Percentiles rank a stretch among this genome's conserved stretches.
Evolutionary conservation across 192 early-diverging fungal genomes (phyloP).

Genomic region (Backusella circina): DNA sequence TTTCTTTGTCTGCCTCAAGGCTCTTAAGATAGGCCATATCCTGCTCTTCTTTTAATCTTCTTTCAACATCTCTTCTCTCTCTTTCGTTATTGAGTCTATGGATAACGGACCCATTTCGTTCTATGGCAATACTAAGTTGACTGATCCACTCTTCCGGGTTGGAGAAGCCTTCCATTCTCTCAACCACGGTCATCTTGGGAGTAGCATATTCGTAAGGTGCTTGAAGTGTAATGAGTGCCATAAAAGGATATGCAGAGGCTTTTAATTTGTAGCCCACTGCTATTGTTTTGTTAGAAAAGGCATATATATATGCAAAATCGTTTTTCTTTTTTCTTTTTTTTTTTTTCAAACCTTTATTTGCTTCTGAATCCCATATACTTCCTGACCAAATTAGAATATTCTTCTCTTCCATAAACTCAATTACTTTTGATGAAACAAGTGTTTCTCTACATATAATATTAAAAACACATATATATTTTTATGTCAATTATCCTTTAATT

Average conservation of each 20-base stretch:
- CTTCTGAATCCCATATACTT: slow-evolving; percentile 65
- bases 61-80: slow-evolving; percentile 61
- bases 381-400: slow-evolving; percentile 65
- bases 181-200: slow-evolving; percentile 54
- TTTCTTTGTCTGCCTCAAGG: slow-evolving; percentile 79
- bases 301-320: not conserved
- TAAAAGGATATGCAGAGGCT: slow-evolving; percentile 78
- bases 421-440: slow-evolving; percentile 35
- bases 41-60: slow-evolving; percentile 78
- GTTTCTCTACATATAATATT: slow-evolving; percentile 33
- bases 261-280: slow-evolving; percentile 63
- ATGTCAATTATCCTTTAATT: not conserved
- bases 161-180: slow-evolving; percentile 59
- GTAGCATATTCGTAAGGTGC: not conserved
- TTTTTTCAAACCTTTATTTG: slow-evolving; percentile 40
- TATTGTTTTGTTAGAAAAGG: not conserved
- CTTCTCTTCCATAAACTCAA: not conserved
- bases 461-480: not conserved
- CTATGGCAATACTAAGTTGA: slow-evolving; percentile 44
- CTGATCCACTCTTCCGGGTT: slow-evolving; percentile 48
- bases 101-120: slow-evolving; percentile 53
- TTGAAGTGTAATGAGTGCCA: slow-evolving; percentile 70
- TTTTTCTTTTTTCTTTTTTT: not conserved
- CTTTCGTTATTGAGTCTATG: slow-evolving; percentile 58
- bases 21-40: slow-evolving; percentile 84